These are phyloP conservation scores for Sporothrix schenckii DNA, from an alignment of 2,329 filamentous ascomycete species.

Conservation along the genomic window DNA sequence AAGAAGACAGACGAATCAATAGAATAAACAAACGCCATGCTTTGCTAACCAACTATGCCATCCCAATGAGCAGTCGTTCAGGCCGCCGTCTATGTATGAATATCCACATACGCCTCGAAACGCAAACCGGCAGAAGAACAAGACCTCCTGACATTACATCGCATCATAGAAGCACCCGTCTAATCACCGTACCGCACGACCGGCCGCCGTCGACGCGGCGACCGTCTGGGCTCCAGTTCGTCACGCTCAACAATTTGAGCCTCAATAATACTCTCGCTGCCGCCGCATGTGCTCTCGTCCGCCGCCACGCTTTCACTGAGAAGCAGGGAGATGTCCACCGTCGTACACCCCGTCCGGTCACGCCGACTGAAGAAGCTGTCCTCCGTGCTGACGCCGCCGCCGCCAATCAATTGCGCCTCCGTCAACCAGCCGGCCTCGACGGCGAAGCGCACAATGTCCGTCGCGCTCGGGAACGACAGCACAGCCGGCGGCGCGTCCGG, in stretches of 20 bases:
- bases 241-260: constrained; percentile 33
- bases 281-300: constrained; percentile 15
- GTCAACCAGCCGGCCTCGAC: constrained; percentile 62
- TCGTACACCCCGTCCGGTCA: constrained; percentile 1
- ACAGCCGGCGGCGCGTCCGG: constrained; percentile 53
- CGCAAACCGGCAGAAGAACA: neutral
- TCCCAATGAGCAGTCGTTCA: neutral
- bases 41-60: constrained; percentile 4
- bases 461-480: constrained; percentile 58
- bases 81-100: neutral
- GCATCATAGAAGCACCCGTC: neutral
- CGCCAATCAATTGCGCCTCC: constrained; percentile 54
- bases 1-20: neutral
- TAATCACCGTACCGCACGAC: constrained; percentile 27
- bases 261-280: constrained; percentile 36
- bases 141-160: neutral
- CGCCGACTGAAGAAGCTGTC: constrained; percentile 16
- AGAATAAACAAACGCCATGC: neutral
- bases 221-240: constrained; percentile 34
- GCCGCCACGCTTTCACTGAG: neutral
- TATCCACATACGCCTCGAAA: neutral
- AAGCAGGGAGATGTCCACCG: constrained; percentile 8
- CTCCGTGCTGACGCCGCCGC: constrained; percentile 1
- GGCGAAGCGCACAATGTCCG: constrained; percentile 60
- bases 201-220: constrained; percentile 35